These are phyloP conservation scores for Collybiopsis luxurians DNA, from an alignment of 768 basidiomycete species.

Conservation along the genomic window DNA sequence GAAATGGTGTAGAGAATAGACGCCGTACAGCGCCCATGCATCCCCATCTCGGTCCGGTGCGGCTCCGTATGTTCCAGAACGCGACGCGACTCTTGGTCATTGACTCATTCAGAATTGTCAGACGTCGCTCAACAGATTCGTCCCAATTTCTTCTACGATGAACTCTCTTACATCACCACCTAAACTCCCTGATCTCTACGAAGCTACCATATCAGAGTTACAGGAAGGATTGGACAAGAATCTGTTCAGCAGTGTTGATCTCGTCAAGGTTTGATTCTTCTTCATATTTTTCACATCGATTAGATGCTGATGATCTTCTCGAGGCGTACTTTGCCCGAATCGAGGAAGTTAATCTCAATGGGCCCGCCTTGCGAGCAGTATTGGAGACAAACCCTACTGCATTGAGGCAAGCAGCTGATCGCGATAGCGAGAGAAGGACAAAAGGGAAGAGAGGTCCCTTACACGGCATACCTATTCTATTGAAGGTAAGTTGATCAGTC, in stretches of 20 bases:
- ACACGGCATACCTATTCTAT: conserved; percentile 37
- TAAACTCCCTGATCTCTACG: conserved; percentile 35
- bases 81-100: too few species aligned
- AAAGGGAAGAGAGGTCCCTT: conserved; percentile 26
- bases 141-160: neutral
- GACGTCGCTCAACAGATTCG: neutral
- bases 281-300: neutral
- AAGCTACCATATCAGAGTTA: conserved; percentile 35
- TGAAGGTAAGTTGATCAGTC: too few species aligned
- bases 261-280: conserved; percentile 30
- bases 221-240: conserved; percentile 32
- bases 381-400: conserved; percentile 38
- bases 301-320: conserved; percentile 10
- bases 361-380: conserved; percentile 35
- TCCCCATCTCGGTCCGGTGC: too few species aligned
- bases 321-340: conserved; percentile 42
- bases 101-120: neutral
- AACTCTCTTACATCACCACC: neutral
- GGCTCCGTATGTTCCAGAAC: too few species aligned
- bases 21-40: too few species aligned
- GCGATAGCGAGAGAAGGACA: conserved; percentile 29
- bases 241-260: conserved; percentile 37
- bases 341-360: conserved; percentile 39
- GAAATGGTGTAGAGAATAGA: too few species aligned
- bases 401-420: conserved; percentile 27